Evolutionary conservation across 2,329 filamentous ascomycete genomes (phyloP).

Genomic region (Teratosphaeria gauchensis): DNA sequence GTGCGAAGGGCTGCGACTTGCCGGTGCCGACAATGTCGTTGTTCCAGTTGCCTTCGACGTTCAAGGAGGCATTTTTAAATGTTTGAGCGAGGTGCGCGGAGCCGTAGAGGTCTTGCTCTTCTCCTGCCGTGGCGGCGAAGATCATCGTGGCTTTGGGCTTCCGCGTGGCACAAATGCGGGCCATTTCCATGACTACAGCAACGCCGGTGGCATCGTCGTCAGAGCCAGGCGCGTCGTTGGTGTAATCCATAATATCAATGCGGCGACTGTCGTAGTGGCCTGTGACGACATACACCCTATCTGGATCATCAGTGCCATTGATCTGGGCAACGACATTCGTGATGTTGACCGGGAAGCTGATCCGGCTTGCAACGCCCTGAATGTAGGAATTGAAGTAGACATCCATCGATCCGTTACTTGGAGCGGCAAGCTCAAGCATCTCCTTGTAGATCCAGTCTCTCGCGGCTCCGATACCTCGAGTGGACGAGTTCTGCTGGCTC

Average conservation of each 20-base stretch:
- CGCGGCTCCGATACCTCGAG: slow-evolving; percentile 47
- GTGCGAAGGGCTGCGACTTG: slow-evolving; percentile 29
- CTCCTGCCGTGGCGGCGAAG: slow-evolving; percentile 48
- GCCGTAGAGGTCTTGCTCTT: slow-evolving; percentile 49
- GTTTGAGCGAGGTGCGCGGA: slow-evolving; percentile 43
- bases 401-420: slow-evolving; percentile 41
- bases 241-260: slow-evolving; percentile 43
- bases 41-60: slow-evolving; percentile 50
- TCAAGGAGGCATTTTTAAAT: slow-evolving; percentile 41
- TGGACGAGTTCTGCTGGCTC: slow-evolving; percentile 42
- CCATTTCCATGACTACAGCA: slow-evolving; percentile 47
- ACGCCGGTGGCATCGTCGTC: slow-evolving; percentile 50
- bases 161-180: slow-evolving; percentile 41
- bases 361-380: slow-evolving; percentile 38
- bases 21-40: slow-evolving; percentile 48
- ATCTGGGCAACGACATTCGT: slow-evolving; percentile 46
- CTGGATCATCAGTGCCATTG: slow-evolving; percentile 39
- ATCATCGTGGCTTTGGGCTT: slow-evolving; percentile 42
- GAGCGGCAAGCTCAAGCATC: slow-evolving; percentile 39
- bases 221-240: slow-evolving; percentile 45
- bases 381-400: slow-evolving; percentile 44
- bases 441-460: slow-evolving; percentile 47
- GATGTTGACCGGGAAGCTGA: slow-evolving; percentile 44
- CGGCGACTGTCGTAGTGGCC: slow-evolving; percentile 48
- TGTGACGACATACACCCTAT: slow-evolving; percentile 44